Conservation (phyloP, 2,329 filamentous ascomycete species). For the Penicillium sp. region DNA sequence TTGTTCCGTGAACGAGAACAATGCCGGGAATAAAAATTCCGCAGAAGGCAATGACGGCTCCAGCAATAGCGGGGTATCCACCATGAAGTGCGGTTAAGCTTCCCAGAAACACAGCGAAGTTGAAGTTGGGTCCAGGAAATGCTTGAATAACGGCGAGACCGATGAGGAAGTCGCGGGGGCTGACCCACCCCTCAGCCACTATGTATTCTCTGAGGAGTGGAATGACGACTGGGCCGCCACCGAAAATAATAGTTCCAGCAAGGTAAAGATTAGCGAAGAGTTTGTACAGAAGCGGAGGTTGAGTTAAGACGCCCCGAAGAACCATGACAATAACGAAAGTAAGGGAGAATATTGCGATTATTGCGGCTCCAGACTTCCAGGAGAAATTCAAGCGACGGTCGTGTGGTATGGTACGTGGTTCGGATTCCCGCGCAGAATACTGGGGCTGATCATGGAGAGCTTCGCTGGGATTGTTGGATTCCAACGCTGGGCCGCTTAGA, state of each 20-base stretch:
- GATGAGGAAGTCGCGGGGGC: conserved; percentile 71
- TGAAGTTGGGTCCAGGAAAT: conserved; percentile 63
- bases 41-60: conserved; percentile 57
- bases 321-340: conserved; percentile 55
- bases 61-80: conserved; percentile 41
- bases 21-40: conserved; percentile 46
- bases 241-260: conserved; percentile 70
- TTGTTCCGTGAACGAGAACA: conserved; percentile 36
- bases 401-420: no score
- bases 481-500: no score
- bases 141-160: conserved; percentile 73
- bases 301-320: conserved; percentile 43
- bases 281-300: conserved; percentile 55
- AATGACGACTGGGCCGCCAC: conserved; percentile 68
- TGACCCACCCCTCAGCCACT: conserved; percentile 72
- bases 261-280: conserved; percentile 76
- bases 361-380: conserved; percentile 33
- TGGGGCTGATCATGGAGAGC: no score
- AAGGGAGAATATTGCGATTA: conserved; percentile 56
- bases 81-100: conserved; percentile 49
- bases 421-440: no score
- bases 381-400: conserved; percentile 1
- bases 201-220: conserved; percentile 65
- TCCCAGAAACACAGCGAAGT: conserved; percentile 62
- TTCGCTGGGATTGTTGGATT: no score